A percentile compares a stretch with the other conserved stretches of the same genome.
Evolutionary conservation across 805 yeast genomes (phyloP).

Genomic region (Myxozyma nipponensis): DNA sequence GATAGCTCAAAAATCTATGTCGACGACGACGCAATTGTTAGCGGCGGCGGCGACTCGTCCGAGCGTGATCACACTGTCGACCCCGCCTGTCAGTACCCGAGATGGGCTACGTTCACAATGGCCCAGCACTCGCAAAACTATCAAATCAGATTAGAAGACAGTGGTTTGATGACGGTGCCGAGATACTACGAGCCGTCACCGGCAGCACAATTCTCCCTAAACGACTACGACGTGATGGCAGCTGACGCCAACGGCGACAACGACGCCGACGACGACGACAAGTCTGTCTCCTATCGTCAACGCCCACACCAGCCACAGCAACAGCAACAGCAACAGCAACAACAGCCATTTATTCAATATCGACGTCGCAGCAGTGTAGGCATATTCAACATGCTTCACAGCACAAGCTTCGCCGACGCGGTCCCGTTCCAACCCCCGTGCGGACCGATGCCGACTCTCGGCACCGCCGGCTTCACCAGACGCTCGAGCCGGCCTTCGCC

Average conservation of each 20-base stretch:
- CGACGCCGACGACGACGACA: slow-evolving; percentile 8
- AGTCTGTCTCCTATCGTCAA: not conserved
- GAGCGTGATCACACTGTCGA: not conserved
- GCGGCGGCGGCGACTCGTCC: not conserved
- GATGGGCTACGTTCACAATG: not conserved
- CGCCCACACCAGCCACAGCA: not conserved
- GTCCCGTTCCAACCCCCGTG: too few species aligned
- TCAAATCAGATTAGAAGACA: too few species aligned
- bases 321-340: not conserved
- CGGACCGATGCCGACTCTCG: too few species aligned
- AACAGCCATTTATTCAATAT: not conserved
- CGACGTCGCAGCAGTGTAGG: not conserved
- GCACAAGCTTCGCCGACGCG: not conserved
- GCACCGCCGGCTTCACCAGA: too few species aligned
- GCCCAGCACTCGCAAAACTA: not conserved
- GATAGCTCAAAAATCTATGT: too few species aligned
- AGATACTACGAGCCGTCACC: not conserved
- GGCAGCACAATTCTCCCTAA: too few species aligned
- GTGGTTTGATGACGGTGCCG: not conserved
- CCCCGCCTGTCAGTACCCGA: not conserved
- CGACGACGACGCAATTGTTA: not conserved
- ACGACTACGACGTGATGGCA: slow-evolving; percentile 1
- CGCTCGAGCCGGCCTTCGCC: too few species aligned
- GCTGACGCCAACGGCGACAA: slow-evolving; percentile 6
- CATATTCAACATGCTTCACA: not conserved